Evolutionary conservation across 1,284 basidiomycete species (phyloP).

Genomic region (Trametes pubescens): DNA sequence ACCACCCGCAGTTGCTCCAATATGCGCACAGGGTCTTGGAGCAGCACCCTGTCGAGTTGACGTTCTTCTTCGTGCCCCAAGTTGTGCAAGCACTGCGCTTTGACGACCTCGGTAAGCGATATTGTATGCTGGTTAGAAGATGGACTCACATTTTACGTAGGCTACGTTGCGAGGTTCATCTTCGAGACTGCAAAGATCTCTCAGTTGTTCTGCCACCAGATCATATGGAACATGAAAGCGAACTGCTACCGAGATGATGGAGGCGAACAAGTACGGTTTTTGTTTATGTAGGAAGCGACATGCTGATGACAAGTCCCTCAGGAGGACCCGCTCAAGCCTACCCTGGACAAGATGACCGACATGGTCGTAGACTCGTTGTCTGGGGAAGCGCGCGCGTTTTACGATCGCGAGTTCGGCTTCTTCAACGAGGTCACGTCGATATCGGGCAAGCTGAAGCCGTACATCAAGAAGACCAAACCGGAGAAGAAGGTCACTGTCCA

Average conservation of each 20-base stretch:
- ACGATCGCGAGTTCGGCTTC: conserved; percentile 95
- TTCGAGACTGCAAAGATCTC: conserved; percentile 98
- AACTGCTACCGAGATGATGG: conserved; percentile 95
- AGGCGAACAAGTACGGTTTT: conserved; percentile 73
- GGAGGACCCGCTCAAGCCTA: conserved; percentile 96
- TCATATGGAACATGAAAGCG: conserved; percentile 99
- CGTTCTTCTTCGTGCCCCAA: conserved; percentile 99
- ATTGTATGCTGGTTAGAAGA: accelerated
- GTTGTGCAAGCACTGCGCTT: conserved; percentile 95
- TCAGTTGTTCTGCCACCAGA: conserved; percentile 99
- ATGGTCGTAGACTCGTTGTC: conserved; percentile 88
- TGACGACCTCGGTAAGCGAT: conserved; percentile 79
- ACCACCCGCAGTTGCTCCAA: conserved; percentile 90
- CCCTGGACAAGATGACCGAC: conserved; percentile 88
- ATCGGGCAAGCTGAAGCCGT: conserved; percentile 97
- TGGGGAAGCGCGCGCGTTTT: conserved; percentile 92
- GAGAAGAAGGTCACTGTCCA: conserved; percentile 87
- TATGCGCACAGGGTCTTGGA: conserved; percentile 97
- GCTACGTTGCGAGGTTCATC: conserved; percentile 96
- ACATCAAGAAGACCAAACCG: conserved; percentile 93
- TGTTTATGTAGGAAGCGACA: background rate
- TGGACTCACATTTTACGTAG: conserved; percentile 48
- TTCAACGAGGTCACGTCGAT: conserved; percentile 98
- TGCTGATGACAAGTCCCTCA: conserved; percentile 42
- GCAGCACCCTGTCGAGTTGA: conserved; percentile 93